Base-by-base conservation (phyloP, 805 yeast species). In the Kodamaea kakaduensis region DNA sequence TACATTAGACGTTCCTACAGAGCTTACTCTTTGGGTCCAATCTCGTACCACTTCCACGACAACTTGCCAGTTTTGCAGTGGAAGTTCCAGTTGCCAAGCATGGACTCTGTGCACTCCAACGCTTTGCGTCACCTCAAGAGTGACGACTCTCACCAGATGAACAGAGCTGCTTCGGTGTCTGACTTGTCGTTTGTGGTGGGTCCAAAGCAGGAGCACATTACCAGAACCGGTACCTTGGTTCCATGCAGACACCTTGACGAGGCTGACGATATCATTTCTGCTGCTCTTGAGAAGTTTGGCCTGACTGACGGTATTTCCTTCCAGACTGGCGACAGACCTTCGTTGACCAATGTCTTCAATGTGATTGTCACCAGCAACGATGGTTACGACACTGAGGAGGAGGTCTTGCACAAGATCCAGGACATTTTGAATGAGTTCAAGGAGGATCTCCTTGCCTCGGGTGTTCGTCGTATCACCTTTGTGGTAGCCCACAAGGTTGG, bases 1-100 rank as follows among this genome's bases (percentile, higher is more conserved):
- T 93, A 93, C 61, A 81, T 89, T 41, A 83, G 97, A 61, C 83
- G 98, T 61, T 95, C 97, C 29, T 93, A 89, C 71, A 80, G 97
- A 54, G 97, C 97, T 24, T 93, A 94, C 67, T 81, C 87, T 25
- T 81, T 93, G 43, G 81, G 85, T 37, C 83, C 81, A 44, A 75
- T 94, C 36, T 65, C 69, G 36, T 85, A 86, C 53, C 76, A 73
- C 44, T 64, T 67, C 49, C 58, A 67, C 21, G 70, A 61, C 36
- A 71, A 75, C 37, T 59, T 74, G 34, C 94, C 97, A 25, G 73
- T 84, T 37, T 75, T 88, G 43, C 82, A 85, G 45, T 89, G 96
- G 95, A 77, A 77, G 50, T 89, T 89, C 74, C 86, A 83, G 60
- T 69, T 89, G 50, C 95, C 95, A 41, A 72, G 81, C 44, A 67